phyloP scores from a whole-genome alignment of 2,329 filamentous ascomycete species.

The Fusarium sp. region DNA sequence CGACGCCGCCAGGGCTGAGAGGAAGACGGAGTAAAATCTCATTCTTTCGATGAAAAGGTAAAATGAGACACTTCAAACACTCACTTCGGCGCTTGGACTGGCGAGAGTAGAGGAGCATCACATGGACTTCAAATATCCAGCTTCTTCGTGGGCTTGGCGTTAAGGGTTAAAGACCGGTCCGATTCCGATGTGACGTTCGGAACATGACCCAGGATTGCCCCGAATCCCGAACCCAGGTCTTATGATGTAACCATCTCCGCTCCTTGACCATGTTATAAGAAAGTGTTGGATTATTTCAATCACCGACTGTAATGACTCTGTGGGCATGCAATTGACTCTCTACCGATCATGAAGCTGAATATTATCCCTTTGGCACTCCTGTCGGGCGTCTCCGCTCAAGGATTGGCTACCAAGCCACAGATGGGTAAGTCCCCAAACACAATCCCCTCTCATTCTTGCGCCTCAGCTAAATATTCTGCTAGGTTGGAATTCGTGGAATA shows the following conservation, averaged over 20 bases:
- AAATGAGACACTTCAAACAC: neutral
- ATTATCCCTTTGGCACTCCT: neutral
- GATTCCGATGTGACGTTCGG: neutral
- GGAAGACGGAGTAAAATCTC: neutral
- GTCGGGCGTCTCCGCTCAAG: neutral
- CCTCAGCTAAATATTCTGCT: neutral
- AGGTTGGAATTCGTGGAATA: conserved; percentile 5
- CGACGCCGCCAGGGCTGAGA: neutral
- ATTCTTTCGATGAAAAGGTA: neutral
- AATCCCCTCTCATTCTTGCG: rapidly evolving
- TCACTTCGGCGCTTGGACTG: neutral
- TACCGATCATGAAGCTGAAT: neutral
- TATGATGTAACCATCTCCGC: neutral
- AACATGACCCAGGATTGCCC: neutral
- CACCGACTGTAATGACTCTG: neutral
- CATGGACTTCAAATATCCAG: neutral
- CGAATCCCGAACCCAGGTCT: neutral
- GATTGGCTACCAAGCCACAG: neutral
- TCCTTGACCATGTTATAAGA: neutral
- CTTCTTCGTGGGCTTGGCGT: neutral
- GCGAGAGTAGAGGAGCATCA: neutral
- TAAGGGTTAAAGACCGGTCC: neutral
- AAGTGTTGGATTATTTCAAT: neutral
- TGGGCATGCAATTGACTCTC: neutral
- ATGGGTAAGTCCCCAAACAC: neutral